Evolutionary conservation across 2,329 filamentous ascomycete genomes (phyloP).

Genomic region (Metarhizium guizhouense): DNA sequence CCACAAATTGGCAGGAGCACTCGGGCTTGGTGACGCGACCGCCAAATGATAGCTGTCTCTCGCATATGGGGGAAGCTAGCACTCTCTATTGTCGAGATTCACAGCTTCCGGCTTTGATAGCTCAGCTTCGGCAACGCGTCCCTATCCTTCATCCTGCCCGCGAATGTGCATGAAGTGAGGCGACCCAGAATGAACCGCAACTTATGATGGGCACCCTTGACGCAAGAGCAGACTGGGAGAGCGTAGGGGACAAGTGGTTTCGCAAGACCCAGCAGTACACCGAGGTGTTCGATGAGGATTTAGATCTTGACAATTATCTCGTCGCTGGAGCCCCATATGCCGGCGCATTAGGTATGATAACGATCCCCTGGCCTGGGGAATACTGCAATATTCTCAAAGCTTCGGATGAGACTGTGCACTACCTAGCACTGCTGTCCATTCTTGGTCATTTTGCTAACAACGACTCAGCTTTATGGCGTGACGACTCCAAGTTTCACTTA

Average conservation of each 20-base stretch:
- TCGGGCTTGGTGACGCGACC: conserved; percentile 1
- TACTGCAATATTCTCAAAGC: background rate
- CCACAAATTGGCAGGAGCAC: conserved; percentile 4
- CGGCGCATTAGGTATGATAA: conserved; percentile 73
- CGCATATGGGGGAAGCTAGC: background rate
- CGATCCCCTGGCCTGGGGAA: background rate
- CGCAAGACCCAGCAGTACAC: conserved; percentile 92
- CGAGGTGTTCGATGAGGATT: conserved; percentile 81
- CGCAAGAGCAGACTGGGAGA: conserved; percentile 87
- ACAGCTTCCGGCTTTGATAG: background rate
- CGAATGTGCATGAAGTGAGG: background rate
- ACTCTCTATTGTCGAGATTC: background rate
- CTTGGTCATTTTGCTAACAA: background rate
- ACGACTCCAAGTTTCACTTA: conserved; percentile 74
- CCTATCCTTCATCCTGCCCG: background rate
- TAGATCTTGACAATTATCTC: conserved; percentile 91
- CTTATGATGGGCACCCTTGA: conserved; percentile 46
- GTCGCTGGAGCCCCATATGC: conserved; percentile 88
- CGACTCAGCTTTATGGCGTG: conserved; percentile 68
- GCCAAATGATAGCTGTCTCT: background rate
- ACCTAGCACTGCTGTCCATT: background rate
- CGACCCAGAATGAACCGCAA: conserved; percentile 10
- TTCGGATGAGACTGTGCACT: background rate
- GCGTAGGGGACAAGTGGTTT: conserved; percentile 87
- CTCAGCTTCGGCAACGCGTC: background rate